Conservation (phyloP, 1,284 basidiomycete species). For the Trametes versicolor region DNA sequence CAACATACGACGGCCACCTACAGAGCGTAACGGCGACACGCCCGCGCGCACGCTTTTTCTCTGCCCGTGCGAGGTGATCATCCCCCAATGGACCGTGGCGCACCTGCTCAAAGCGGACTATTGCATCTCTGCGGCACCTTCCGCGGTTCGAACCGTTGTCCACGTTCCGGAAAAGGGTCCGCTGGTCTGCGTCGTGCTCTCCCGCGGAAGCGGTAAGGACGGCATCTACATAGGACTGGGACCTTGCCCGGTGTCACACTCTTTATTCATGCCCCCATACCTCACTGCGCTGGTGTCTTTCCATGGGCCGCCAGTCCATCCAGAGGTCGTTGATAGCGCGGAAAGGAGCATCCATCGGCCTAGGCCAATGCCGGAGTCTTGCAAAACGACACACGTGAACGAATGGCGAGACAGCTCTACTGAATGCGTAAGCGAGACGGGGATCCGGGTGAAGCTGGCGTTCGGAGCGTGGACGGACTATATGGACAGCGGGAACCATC, state of each 20-base stretch:
- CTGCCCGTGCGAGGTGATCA: constrained; percentile 18
- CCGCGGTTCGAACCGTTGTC: neutral
- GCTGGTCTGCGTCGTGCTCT: constrained; percentile 4
- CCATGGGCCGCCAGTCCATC: neutral
- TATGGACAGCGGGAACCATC: constrained; percentile 8
- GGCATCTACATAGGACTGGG: constrained; percentile 1
- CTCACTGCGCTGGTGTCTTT: constrained; percentile 1
- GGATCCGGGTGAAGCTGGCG: constrained; percentile 6
- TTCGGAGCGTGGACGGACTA: constrained; percentile 8
- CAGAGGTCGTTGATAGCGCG: neutral
- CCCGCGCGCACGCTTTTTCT: neutral
- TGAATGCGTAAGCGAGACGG: neutral
- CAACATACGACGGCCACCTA: neutral
- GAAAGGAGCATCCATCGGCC: neutral
- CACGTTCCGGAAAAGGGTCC: neutral
- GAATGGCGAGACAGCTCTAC: neutral
- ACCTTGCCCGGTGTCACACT: neutral
- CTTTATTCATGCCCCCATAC: neutral
- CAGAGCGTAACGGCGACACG: neutral
- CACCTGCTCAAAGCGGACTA: constrained; percentile 7
- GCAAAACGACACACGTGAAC: constrained; percentile 8
- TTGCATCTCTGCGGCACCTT: neutral
- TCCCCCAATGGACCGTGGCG: constrained; percentile 7
- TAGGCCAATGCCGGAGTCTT: neutral
- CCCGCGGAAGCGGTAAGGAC: neutral